These are phyloP conservation scores for Papilionanthe hybrid DNA, from an alignment of 116 monocot genomes.

Conservation along the genomic window DNA sequence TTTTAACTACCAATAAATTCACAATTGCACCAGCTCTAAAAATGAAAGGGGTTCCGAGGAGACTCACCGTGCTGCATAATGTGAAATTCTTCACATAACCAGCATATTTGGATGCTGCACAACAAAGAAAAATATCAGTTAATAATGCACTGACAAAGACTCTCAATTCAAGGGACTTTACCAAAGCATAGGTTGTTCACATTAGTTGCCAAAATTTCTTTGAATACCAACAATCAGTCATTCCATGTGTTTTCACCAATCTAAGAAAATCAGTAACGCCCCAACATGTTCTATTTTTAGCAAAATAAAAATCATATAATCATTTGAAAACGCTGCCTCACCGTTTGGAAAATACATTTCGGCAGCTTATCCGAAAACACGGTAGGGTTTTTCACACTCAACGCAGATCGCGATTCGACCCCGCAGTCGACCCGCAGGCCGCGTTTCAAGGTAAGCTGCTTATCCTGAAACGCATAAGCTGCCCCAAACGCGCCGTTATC, in stretches of 20 bases:
- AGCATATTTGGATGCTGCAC: constrained; percentile 93
- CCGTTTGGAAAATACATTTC: too few species aligned
- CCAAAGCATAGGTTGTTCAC: not conserved
- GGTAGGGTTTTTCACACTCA: too few species aligned
- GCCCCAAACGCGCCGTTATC: too few species aligned
- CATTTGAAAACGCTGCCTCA: too few species aligned
- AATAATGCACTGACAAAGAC: not conserved
- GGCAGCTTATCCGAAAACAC: too few species aligned
- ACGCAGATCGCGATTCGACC: too few species aligned
- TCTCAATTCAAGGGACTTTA: not conserved
- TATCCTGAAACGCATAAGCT: too few species aligned
- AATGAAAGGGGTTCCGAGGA: not conserved
- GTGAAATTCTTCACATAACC: constrained; percentile 90
- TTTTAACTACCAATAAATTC: not conserved
- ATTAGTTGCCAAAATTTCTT: not conserved
- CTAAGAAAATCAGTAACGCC: not conserved
- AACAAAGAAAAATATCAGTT: not conserved
- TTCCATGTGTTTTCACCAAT: not conserved
- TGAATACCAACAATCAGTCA: not conserved
- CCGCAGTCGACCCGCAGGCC: too few species aligned
- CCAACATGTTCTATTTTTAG: not conserved
- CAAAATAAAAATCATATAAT: not conserved
- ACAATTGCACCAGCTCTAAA: not conserved
- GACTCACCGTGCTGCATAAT: constrained; percentile 79
- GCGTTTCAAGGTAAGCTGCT: too few species aligned